Base-by-base conservation (phyloP, 805 yeast species). In the Hanseniaspora lindneri region DNA sequence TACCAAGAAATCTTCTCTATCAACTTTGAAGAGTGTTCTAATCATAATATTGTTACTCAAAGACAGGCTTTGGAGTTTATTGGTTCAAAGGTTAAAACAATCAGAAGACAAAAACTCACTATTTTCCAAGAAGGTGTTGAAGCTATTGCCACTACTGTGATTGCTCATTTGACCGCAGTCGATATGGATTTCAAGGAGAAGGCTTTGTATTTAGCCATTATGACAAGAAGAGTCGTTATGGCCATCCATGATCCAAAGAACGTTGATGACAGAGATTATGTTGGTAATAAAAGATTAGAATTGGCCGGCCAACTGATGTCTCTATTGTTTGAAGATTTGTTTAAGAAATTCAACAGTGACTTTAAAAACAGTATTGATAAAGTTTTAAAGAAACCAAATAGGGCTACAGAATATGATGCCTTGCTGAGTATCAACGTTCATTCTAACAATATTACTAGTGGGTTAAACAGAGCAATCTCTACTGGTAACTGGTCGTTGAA, bases 401-500 rank as follows among this genome's bases (percentile, higher is more conserved):
- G 97, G 56, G 89, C 96, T 1, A 83, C 84, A 52, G 97, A 89
- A 61, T 92, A 89, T 59, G 96, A 92, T 66, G 97, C 98, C 0
- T 69, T 89, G 39, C 66, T 89, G 52, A 83, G 85, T 50, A 86
- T 92, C 60, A 83, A 85, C 55, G 86, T 87, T 44, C 96, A 89
- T 63, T 83, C 95, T 4, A 84, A 84, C 58, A 87, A 88, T 60
- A 88, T 92, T 55, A 86, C 98, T 13, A 82, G 83, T 60, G 98
- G 98, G 27, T 70, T 92, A 65, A 88, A 87, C 62, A 75, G 97
- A 59, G 96, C 99, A 39, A 92, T 92, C 41, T 88, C 97, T 14
- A 92, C 99, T 0, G 99, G 99, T 57, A 92, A 92, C 64, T 92
- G 99, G 99, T 86, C 96, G 2, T 73, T 92, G 60, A 92, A 92